Conservation (phyloP, 768 basidiomycete genomes). For the Leccinum barrowsii region DNA sequence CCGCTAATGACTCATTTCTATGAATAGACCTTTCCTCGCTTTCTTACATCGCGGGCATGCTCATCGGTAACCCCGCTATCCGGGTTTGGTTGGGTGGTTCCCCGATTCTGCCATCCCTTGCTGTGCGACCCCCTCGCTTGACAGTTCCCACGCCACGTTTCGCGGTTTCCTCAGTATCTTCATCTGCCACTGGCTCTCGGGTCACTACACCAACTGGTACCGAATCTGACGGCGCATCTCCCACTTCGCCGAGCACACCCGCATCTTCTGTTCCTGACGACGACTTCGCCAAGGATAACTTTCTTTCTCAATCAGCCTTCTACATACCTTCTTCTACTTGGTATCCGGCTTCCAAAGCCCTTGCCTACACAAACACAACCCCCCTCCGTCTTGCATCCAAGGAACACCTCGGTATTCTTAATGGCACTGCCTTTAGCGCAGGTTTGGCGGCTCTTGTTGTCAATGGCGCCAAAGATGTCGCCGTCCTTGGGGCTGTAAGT, state of each 20-base stretch:
- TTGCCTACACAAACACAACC: slow-evolving; percentile 54
- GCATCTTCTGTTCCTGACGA: slow-evolving; percentile 27
- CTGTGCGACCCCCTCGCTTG: slow-evolving; percentile 9
- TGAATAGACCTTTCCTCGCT: slow-evolving; percentile 66
- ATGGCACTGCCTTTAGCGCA: slow-evolving; percentile 84
- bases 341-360: slow-evolving; percentile 42
- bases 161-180: neutral
- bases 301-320: neutral
- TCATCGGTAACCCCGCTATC: slow-evolving; percentile 79
- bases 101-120: slow-evolving; percentile 1
- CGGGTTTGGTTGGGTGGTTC: slow-evolving; percentile 56
- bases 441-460: slow-evolving; percentile 74
- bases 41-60: slow-evolving; percentile 77
- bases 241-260: slow-evolving; percentile 43
- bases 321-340: slow-evolving; percentile 1
- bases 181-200: slow-evolving; percentile 15
- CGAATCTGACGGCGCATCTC: slow-evolving; percentile 36
- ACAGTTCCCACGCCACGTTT: slow-evolving; percentile 12
- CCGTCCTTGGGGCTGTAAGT: slow-evolving; percentile 46
- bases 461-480: slow-evolving; percentile 66
- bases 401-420: slow-evolving; percentile 77
- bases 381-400: slow-evolving; percentile 70
- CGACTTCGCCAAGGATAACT: slow-evolving; percentile 12
- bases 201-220: slow-evolving; percentile 14
- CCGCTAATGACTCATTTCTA: slow-evolving; percentile 6